phyloP scores from a whole-genome alignment of 139 green algal species.

The Prasinococcaceae sp. region DNA sequence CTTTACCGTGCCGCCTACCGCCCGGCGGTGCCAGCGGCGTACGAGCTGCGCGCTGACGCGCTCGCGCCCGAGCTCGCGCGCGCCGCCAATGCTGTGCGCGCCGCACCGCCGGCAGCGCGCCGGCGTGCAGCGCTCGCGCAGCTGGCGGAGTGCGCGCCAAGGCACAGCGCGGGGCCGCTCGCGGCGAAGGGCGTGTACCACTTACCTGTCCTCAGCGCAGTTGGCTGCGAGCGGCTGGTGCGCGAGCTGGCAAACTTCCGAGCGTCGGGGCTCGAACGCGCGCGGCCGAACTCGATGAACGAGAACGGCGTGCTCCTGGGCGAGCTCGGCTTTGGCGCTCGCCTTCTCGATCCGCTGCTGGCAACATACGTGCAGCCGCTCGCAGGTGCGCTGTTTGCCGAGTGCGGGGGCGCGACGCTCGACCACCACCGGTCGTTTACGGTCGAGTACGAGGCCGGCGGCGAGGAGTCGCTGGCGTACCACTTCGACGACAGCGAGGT shows the following conservation, averaged over 20 bases:
- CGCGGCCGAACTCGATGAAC: constrained; percentile 7
- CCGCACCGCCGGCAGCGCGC: too few species aligned
- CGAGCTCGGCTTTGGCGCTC: constrained; percentile 3
- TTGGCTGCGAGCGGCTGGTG: not conserved
- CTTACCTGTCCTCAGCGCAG: not conserved
- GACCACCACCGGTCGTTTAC: constrained; percentile 17
- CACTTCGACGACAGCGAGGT: constrained; percentile 19
- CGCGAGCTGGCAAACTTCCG: constrained; percentile 1
- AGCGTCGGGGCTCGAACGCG: not conserved
- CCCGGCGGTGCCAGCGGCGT: not conserved
- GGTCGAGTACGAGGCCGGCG: constrained; percentile 5
- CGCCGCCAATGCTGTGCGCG: too few species aligned
- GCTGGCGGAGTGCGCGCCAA: not conserved
- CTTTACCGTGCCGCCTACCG: not conserved
- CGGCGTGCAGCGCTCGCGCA: not conserved
- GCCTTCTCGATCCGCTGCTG: constrained; percentile 10
- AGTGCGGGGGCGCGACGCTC: not conserved
- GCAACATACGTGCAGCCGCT: constrained; percentile 1
- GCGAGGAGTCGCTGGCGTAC: constrained; percentile 12
- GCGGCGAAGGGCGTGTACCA: not conserved
- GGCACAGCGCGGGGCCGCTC: too few species aligned
- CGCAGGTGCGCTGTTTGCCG: constrained; percentile 1
- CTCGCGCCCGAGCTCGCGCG: not conserved
- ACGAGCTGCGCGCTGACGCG: not conserved
- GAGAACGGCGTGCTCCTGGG: constrained; percentile 6